Base-by-base conservation (phyloP, 2,329 filamentous ascomycete genomes). In the Didymella sp. region DNA sequence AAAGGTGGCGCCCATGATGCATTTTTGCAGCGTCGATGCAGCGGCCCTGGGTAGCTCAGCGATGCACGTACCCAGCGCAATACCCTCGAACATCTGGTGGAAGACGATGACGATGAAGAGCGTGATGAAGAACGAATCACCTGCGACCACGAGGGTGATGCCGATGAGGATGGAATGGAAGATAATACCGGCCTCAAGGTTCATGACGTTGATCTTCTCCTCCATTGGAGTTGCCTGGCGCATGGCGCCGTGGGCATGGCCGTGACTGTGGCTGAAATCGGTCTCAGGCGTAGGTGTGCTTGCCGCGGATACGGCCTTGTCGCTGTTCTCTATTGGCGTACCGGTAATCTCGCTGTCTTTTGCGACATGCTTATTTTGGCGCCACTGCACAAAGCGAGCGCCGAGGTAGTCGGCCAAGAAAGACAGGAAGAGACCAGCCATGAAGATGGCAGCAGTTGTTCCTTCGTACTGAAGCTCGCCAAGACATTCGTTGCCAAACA, bases 71-170 rank as follows among this genome's bases (percentile, higher is more conserved):
- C 89, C 89, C 0, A 92, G 85, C 0, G 89, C 89, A 42, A 92
- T 80, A 4, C 90, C 89, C 70, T 92, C 89, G 66, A 93, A 91
- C 79, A 90, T 86, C 68, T 92, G 89, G 69, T 92, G 89, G 77
- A 92, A 91, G 54, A 91, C 77, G 56, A 92, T 90, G 51, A 92
- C 89, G 41, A 81, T 73, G 61, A 84, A 78, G 2, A 84, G 75
- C 0, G 81, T 83, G 37, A 78, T 76, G 71, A 84, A 84, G 66
- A 78, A 81, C 4, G 76, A 79, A 66, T 84, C 81, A 2, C 78
- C 78, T 0, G 81, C 77, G 1, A 83, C 80, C 6, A 83, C 84
- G 1, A 88, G 80, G 0, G 86, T 87, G 31, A 89, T 73, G 21
- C 86, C 85, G 33, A 89, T 87, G 7, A 89, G 75, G 15, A 90